Conservation (phyloP, 306 rosid genomes). For the Vigna hirtella region DNA sequence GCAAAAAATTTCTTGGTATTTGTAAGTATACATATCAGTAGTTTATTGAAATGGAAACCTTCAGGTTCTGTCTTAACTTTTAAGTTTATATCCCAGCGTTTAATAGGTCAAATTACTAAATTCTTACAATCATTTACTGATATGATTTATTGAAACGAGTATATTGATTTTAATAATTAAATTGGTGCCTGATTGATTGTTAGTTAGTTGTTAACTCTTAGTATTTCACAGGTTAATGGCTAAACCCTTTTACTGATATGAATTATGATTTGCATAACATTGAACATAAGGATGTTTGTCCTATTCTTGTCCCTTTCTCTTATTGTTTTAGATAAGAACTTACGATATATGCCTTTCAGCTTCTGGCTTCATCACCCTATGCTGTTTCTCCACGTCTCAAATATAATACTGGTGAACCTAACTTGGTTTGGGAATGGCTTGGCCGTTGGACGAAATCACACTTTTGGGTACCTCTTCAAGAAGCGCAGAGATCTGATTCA, state of each 20-base stretch:
- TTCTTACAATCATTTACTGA: not conserved
- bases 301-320: not conserved
- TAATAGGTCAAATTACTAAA: not conserved
- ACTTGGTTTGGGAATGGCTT: constrained; percentile 51
- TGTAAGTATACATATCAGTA: not conserved
- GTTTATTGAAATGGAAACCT: not conserved
- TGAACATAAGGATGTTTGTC: not conserved
- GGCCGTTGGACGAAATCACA: constrained; percentile 52
- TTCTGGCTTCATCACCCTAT: constrained; percentile 50
- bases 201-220: too few species aligned
- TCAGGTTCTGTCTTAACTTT: not conserved
- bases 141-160: not conserved
- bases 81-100: not conserved
- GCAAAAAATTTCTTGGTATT: not conserved
- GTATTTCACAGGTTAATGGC: too few species aligned
- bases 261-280: not conserved
- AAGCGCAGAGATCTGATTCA: constrained; percentile 23
- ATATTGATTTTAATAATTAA: not conserved
- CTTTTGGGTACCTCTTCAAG: constrained; percentile 48
- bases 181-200: too few species aligned
- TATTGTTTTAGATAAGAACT: not conserved
- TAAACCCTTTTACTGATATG: not conserved
- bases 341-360: constrained; percentile 38
- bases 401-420: constrained; percentile 41
- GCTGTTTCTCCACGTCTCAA: constrained; percentile 36